Evolutionary conservation across 2,329 filamentous ascomycete genomes (phyloP).

Genomic region (Saccharata proteae): DNA sequence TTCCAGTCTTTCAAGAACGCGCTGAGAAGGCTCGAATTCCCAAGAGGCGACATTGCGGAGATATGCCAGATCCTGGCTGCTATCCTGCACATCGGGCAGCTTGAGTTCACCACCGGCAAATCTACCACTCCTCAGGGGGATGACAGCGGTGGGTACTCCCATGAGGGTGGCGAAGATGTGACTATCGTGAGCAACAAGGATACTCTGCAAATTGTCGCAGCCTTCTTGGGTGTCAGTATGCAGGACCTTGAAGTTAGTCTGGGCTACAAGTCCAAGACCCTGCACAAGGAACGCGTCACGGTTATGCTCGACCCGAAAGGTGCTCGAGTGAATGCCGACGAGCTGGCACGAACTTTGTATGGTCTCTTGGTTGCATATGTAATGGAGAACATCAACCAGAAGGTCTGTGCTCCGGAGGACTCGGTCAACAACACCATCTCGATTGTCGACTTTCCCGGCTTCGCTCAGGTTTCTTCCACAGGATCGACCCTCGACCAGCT

Average conservation of each 20-base stretch:
- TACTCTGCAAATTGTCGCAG: constrained; percentile 69
- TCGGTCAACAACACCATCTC: constrained; percentile 86
- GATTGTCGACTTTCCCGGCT: constrained; percentile 92
- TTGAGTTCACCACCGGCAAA: constrained; percentile 78
- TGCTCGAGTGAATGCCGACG: constrained; percentile 82
- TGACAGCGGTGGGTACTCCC: constrained; percentile 91
- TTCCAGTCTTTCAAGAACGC: constrained; percentile 98
- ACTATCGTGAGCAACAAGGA: constrained; percentile 93
- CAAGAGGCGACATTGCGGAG: constrained; percentile 84
- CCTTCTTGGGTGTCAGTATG: constrained; percentile 81
- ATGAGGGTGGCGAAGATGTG: constrained; percentile 77
- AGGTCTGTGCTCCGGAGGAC: constrained; percentile 76
- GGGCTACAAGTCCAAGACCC: constrained; percentile 92
- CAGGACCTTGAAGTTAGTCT: constrained; percentile 76
- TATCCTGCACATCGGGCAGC: constrained; percentile 94
- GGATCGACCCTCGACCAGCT: constrained; percentile 82
- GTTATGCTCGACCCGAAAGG: constrained; percentile 93
- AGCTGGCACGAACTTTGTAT: constrained; percentile 85
- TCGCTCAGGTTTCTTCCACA: constrained; percentile 72
- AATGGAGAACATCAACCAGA: constrained; percentile 85
- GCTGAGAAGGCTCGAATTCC: constrained; percentile 85
- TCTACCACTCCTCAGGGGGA: constrained; percentile 69
- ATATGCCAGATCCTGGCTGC: constrained; percentile 89
- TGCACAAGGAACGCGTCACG: constrained; percentile 93
- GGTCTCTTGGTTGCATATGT: constrained; percentile 88